Evolutionary conservation across 768 basidiomycete species (phyloP), one percentile per base, ranked within the genome.

Genomic region (Hemileccinum impolitum): DNA sequence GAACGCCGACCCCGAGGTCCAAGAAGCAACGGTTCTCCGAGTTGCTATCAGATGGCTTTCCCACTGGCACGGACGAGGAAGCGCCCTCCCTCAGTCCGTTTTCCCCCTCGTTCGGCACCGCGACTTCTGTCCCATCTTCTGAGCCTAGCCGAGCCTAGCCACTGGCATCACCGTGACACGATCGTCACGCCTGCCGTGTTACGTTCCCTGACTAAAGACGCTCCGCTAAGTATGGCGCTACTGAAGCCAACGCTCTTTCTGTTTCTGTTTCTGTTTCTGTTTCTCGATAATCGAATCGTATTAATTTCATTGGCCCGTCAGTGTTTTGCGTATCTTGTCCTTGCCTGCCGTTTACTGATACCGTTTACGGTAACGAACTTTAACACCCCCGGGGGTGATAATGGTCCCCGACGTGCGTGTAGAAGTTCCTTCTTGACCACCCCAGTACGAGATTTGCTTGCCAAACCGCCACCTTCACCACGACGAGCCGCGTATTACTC

Each of bases 111-210:
- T 75, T 75, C 1, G 79, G 78, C 32, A 64, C 65, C 18, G 73
- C 73, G 39, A 74, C 73, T 0, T 76, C 77, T 1, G 65, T 74
- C 5, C 56, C 63, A 28, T 66, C 71, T 10, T n/a, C n/a, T n/a
- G n/a, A n/a, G n/a, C n/a, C n/a, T n/a, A n/a, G n/a, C n/a, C n/a
- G 68, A 66, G 30, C 45, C 50, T 3, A 65, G 72, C 18, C 55
- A 59, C n/a, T n/a, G n/a, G n/a, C n/a, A n/a, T n/a, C n/a, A n/a
- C n/a, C n/a, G n/a, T 13, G 51, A 38, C 14, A 69, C 75, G 15
- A 52, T 69, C 17, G 75, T 85, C 31, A 86, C 84, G 3, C 69
- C 81, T 21, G 79, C 80, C 14, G 86, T 87, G 85, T 62, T 87
- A 42, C 79, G 82, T 31, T 61, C 64, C 5, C 25, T 67, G 43